A percentile compares a stretch with the other conserved stretches of the same genome.
These are phyloP conservation scores for Geopyxis carbonaria DNA, from an alignment of 495 filamentous ascomycete species.

Conservation along the genomic window DNA sequence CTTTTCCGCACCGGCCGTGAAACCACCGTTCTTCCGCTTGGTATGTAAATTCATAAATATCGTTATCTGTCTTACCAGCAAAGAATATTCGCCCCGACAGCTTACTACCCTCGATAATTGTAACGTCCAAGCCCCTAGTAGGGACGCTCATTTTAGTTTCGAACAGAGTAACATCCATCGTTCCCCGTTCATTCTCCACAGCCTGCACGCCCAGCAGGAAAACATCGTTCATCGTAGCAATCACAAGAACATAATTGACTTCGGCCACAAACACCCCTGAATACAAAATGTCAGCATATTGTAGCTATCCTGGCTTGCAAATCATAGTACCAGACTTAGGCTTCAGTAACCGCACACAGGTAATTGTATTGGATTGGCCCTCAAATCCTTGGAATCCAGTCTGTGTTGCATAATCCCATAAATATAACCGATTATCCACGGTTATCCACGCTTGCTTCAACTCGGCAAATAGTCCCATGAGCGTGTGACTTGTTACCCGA, in stretches of 20 bases:
- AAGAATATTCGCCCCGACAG: conserved; percentile 83
- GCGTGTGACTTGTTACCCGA: conserved; percentile 58
- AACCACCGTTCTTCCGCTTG: conserved; percentile 91
- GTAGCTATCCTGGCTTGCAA: neutral
- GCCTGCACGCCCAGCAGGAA: conserved; percentile 64
- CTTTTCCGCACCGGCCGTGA: conserved; percentile 55
- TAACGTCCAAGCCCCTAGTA: conserved; percentile 53
- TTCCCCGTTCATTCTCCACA: conserved; percentile 40
- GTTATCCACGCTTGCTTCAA: conserved; percentile 88
- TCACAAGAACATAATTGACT: conserved; percentile 72
- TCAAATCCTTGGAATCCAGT: conserved; percentile 49
- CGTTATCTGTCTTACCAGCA: conserved; percentile 56
- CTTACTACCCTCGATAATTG: conserved; percentile 56
- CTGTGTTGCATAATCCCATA: conserved; percentile 78
- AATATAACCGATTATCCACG: conserved; percentile 86
- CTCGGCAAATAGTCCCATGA: conserved; percentile 84
- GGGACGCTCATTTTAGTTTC: conserved; percentile 64
- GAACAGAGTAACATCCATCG: conserved; percentile 55
- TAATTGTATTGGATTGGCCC: conserved; percentile 70
- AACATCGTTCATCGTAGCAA: conserved; percentile 71
- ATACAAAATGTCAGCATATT: conserved; percentile 12
- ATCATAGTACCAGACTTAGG: conserved; percentile 36
- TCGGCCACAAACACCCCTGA: conserved; percentile 69
- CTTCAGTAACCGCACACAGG: conserved; percentile 60
- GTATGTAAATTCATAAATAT: conserved; percentile 86